Evolutionary conservation across 768 basidiomycete genomes (phyloP), one percentile per base, ranked within the genome.

Genomic region (Tulasnella sp.): DNA sequence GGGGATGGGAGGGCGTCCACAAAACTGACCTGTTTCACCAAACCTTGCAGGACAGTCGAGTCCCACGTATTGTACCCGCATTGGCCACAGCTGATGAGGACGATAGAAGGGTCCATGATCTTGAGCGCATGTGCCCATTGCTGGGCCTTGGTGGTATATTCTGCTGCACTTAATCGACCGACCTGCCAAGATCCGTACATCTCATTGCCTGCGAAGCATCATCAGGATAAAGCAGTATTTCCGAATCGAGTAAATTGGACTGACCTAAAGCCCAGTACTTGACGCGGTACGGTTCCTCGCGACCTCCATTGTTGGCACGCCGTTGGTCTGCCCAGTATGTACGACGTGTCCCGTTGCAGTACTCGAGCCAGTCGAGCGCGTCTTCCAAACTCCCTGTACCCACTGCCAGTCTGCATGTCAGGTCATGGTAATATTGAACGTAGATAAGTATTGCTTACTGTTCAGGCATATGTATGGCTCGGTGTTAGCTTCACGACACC

Each of bases 121-220:
- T 73, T 73, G 23, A 84, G 70, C 0, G 79, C 81, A 65, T 82
- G 81, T 2, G 80, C 80, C 82, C 82, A 84, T 61, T 78, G 79
- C 49, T 72, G 77, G 0, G 80, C 81, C 52, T 74, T 77, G 64
- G 76, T 76, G 26, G 77, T 76, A 66, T 83, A 83, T 51, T 80
- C 81, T 21, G 71, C 68, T 0, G 79, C 75, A 11, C 74, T 74
- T 73, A 80, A 76, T 64, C 82, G 79, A 15, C 81, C 80, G 4
- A 83, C 78, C 74, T 55, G 53, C 53, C 53, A 55, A 38, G 29
- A 4, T 13, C 53, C 53, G 21, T 44, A 55, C 53, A 55, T 55
- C 53, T 61, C 60, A 51, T 61, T 61, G 5, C 60, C 60, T 30
- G n/a, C n/a, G n/a, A n/a, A n/a, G n/a, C n/a, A n/a, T n/a, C n/a